Conservation (phyloP, 108 stramenopile species). For the Pseudonitzschia delicatissima region DNA sequence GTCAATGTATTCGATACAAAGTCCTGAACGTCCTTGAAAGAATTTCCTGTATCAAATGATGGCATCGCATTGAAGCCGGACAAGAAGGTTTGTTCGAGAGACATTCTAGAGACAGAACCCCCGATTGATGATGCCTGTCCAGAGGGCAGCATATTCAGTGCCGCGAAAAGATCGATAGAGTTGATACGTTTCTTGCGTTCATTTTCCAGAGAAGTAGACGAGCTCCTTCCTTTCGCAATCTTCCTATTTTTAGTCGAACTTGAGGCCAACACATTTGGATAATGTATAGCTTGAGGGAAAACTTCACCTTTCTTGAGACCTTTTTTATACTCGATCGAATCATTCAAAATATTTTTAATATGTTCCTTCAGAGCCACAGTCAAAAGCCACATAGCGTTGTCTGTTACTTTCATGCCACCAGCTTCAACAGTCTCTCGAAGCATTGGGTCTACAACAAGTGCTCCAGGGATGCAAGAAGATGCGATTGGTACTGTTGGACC, state of each 20-base stretch:
- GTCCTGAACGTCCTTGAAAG: conserved; percentile 23
- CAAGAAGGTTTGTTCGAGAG: conserved; percentile 18
- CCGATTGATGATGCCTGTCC: conserved; percentile 19
- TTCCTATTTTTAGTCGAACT: neutral
- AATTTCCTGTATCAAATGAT: conserved; percentile 12
- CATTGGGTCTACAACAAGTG: conserved; percentile 56
- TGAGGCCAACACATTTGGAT: conserved; percentile 9
- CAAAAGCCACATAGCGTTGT: conserved; percentile 71
- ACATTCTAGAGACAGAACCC: conserved; percentile 22
- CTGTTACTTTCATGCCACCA: conserved; percentile 48
- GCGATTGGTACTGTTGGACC: conserved; percentile 6
- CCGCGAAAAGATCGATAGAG: conserved; percentile 24
- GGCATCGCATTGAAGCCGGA: conserved; percentile 7
- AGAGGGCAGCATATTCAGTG: conserved; percentile 7
- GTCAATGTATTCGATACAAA: conserved; percentile 17
- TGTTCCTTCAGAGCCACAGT: conserved; percentile 63
- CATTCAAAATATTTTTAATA: conserved; percentile 37
- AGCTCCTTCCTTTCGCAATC: conserved; percentile 11
- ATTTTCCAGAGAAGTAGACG: neutral
- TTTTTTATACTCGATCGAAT: conserved; percentile 34
- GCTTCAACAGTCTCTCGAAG: conserved; percentile 42
- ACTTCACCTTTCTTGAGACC: conserved; percentile 16
- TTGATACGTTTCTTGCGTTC: conserved; percentile 12
- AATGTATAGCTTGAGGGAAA: neutral
- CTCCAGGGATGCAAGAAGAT: conserved; percentile 59